Conservation (phyloP, 2,329 filamentous ascomycete genomes). For the Hymenoscyphus albidus region DNA sequence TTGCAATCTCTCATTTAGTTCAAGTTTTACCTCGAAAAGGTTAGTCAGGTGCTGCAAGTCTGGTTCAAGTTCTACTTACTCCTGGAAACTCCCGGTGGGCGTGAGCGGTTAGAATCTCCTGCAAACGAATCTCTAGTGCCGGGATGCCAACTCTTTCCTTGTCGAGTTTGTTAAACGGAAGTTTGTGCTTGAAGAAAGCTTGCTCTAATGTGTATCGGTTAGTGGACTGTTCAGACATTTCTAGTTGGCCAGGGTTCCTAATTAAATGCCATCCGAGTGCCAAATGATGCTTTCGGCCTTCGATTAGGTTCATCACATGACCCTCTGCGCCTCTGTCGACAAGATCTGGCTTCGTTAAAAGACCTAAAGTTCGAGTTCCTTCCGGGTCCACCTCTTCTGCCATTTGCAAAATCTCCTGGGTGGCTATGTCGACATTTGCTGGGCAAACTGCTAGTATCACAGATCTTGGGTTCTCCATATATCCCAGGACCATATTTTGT, state of each 20-base stretch:
- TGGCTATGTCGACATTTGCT: slow-evolving; percentile 29
- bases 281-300: not conserved
- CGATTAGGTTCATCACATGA: not conserved
- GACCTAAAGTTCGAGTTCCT: slow-evolving; percentile 40
- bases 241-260: not conserved
- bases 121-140: not conserved
- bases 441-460: slow-evolving; percentile 23
- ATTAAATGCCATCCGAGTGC: not conserved
- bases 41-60: not conserved
- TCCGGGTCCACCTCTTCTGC: slow-evolving; percentile 40
- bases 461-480: slow-evolving; percentile 50
- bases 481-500: slow-evolving; percentile 43
- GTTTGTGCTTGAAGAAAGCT: not conserved
- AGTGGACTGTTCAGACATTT: not conserved
- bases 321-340: slow-evolving; percentile 8
- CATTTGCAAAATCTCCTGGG: slow-evolving; percentile 36
- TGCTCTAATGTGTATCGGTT: not conserved
- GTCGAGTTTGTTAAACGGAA: not conserved
- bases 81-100: not conserved
- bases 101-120: not conserved
- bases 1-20: not conserved
- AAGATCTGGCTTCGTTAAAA: slow-evolving; percentile 48
- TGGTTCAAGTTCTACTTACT: not conserved
- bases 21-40: not conserved
- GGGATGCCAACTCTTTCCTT: not conserved